Conservation (phyloP, 1,284 basidiomycete species). For the Ceratobasidium sp. region DNA sequence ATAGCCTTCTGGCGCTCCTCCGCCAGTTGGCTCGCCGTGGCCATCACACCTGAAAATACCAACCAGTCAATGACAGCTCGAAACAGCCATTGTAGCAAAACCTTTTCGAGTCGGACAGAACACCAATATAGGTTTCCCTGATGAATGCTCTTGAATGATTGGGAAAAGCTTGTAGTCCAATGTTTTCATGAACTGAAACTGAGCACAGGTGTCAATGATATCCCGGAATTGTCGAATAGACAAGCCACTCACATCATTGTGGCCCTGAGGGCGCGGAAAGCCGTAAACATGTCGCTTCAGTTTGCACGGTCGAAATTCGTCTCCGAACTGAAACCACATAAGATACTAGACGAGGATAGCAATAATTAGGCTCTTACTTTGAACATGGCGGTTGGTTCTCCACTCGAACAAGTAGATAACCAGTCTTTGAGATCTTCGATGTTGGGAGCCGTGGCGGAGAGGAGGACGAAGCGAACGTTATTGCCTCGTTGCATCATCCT, state of each 20-base stretch:
- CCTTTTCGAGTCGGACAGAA: constrained; percentile 91
- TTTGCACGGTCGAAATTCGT: constrained; percentile 89
- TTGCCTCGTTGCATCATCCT: constrained; percentile 87
- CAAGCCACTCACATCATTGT: constrained; percentile 50
- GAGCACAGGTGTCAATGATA: constrained; percentile 70
- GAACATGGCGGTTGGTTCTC: constrained; percentile 66
- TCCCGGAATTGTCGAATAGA: no score
- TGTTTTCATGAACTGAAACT: constrained; percentile 69
- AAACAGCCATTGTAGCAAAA: constrained; percentile 53
- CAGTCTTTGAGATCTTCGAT: constrained; percentile 94
- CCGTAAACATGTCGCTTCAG: constrained; percentile 79
- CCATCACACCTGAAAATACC: constrained; percentile 66
- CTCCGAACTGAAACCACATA: constrained; percentile 76
- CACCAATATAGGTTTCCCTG: constrained; percentile 82
- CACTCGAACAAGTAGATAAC: constrained; percentile 56
- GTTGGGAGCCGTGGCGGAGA: constrained; percentile 96
- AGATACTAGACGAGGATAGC: constrained; percentile 24
- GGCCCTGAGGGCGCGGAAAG: constrained; percentile 59
- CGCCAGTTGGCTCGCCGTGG: constrained; percentile 78
- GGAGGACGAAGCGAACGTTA: constrained; percentile 82
- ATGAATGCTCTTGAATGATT: constrained; percentile 75
- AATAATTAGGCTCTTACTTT: constrained; percentile 64
- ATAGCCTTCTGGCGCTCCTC: constrained; percentile 75
- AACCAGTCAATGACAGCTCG: background rate
- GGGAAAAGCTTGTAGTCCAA: constrained; percentile 83